Evolutionary conservation across 176 grass and related monocot genomes (phyloP), one percentile per base, ranked within the genome.

Genomic region (Guadua angustifolia): DNA sequence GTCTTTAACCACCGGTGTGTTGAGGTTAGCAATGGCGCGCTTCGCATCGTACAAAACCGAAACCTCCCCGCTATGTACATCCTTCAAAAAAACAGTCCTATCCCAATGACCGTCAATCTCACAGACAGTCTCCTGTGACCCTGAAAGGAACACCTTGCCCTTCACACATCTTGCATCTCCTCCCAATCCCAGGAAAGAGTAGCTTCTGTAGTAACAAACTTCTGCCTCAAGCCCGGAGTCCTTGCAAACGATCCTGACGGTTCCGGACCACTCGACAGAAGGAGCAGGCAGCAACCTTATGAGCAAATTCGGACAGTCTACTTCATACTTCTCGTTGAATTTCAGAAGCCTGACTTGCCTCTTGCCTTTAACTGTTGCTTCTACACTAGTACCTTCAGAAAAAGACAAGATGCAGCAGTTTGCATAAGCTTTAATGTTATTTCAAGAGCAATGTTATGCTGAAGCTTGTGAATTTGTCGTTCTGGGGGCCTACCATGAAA

Each of bases 91-190:
- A 2, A 99, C 85, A 15, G 67, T 90, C 45, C 91, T 74, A 19
- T 99, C 96, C 96, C 96, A 99, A 2, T 88, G 82, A 5, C 96
- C 96, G 3, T 90, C 76, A 12, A 99, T 92, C 88, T 94, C 91
- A n/a, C 77, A 88, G 52, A 94, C 17, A 1, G 80, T 73, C 17
- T 81, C 89, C 1, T 32, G 3, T 5, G 85, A 60, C 1, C 36
- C 39, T 0, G 93, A 88, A 17, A 57, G 46, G 19, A 82, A 83
- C 12, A 99, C 79, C 50, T 77, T 94, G 3, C 96, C 93, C 63
- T 74, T 90, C 0, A 99, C 69, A 25, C 88, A 92, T 8, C 91
- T 67, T 0, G 83, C 65, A 46, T 91, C 92, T 9, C 95, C 95
- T 14, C 96, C 91, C 7, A 99, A 74, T 0, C 96, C 96, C 33